Evolutionary conservation across 257 asterid species (phyloP).

Genomic region (Lavandula angustifolia): DNA sequence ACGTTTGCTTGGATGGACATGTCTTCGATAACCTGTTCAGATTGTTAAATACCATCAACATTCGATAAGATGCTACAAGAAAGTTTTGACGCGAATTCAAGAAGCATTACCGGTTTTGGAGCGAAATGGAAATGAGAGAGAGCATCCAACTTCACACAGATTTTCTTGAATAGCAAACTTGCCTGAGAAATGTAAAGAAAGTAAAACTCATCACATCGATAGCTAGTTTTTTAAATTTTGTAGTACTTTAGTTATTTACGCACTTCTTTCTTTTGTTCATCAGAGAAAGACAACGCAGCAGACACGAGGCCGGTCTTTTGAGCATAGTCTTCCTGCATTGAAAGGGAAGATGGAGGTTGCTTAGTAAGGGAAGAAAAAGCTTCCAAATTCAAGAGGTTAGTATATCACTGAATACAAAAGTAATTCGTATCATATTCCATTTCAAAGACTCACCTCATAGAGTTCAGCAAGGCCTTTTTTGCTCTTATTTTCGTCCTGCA

Average conservation of each 20-base stretch:
- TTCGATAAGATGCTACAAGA: conserved; percentile 17
- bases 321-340: conserved; percentile 84
- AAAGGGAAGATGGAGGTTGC: not conserved
- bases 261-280: conserved; percentile 94
- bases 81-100: conserved; percentile 12
- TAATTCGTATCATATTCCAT: not conserved
- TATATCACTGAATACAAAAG: conserved; percentile 1
- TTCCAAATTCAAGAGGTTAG: conserved; percentile 10
- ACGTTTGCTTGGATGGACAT: conserved; percentile 92
- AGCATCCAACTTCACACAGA: conserved; percentile 94
- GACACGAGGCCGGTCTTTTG: conserved; percentile 94
- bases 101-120: conserved; percentile 83
- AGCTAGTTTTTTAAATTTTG: not conserved
- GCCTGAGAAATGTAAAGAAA: conserved; percentile 53
- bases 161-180: conserved; percentile 66
- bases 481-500: conserved; percentile 96
- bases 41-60: conserved; percentile 22
- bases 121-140: conserved; percentile 96
- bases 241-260: conserved; percentile 11
- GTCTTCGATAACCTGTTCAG: conserved; percentile 79
- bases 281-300: conserved; percentile 68
- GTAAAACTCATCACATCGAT: conserved; percentile 8
- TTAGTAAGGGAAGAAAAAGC: conserved; percentile 14
- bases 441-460: conserved; percentile 70
- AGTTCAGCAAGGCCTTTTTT: conserved; percentile 87